phyloP scores from a whole-genome alignment of 176 grass and related monocot species.

The Oryza coarctata region DNA sequence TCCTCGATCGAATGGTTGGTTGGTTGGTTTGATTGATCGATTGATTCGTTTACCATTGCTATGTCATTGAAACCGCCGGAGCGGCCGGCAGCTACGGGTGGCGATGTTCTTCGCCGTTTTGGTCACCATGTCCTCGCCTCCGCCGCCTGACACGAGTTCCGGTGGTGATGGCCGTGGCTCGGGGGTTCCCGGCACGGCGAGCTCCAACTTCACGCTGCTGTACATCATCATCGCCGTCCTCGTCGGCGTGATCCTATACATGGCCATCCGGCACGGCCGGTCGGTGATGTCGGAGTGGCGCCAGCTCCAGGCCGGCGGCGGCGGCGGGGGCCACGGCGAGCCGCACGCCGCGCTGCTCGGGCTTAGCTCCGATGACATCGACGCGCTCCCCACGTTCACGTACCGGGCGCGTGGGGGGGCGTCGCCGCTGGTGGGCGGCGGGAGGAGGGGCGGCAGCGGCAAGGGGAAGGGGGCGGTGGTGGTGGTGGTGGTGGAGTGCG shows the following conservation, averaged over 20 bases:
- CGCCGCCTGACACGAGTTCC: background rate
- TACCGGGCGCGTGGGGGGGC: conserved; percentile 16
- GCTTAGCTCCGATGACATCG: conserved; percentile 44
- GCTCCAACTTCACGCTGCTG: conserved; percentile 44
- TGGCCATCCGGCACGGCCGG: conserved; percentile 33
- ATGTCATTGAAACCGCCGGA: conserved; percentile 17
- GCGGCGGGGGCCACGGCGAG: background rate
- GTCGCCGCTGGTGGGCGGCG: background rate
- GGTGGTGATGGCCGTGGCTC: background rate
- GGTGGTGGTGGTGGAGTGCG: conserved; percentile 46
- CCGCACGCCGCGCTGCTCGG: background rate
- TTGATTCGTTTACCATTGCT: conserved; percentile 5
- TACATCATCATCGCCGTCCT: conserved; percentile 51
- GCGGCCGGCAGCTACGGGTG: background rate
- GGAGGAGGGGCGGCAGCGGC: background rate
- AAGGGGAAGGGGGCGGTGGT: conserved; percentile 8
- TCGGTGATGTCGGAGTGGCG: conserved; percentile 27
- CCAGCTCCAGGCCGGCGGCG: background rate
- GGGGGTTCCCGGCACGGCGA: background rate
- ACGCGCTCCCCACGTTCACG: conserved; percentile 51
- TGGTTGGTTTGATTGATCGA: conserved; percentile 20
- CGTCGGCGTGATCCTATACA: conserved; percentile 32
- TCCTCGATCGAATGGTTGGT: conserved; percentile 17
- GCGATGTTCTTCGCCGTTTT: background rate
- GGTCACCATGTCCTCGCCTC: conserved; percentile 16